A percentile compares a stretch with the other conserved stretches of the same genome.
These are phyloP conservation scores for Pharus latifolius DNA, from an alignment of 176 grass and related monocot species.

Conservation along the genomic window DNA sequence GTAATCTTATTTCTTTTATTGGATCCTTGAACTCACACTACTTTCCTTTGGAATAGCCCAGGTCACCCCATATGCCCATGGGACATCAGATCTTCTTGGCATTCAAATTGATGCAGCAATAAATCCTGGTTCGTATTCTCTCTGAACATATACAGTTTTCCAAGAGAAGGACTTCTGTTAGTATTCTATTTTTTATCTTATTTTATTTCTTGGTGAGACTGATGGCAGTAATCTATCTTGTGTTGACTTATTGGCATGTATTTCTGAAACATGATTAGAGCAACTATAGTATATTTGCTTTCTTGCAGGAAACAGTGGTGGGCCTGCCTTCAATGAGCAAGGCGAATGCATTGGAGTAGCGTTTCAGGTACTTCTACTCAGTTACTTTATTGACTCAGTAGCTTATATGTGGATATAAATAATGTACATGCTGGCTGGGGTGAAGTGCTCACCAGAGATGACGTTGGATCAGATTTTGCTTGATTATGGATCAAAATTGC, in stretches of 20 bases:
- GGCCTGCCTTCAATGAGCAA: conserved; percentile 94
- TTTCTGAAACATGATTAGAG: neutral
- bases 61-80: conserved; percentile 97
- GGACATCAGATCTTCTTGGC: conserved; percentile 89
- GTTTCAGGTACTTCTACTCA: conserved; percentile 80
- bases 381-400: conserved; percentile 2
- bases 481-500: neutral
- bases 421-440: neutral
- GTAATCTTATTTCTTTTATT: conserved; percentile 6
- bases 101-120: conserved; percentile 99
- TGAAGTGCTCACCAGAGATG: neutral
- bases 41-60: conserved; percentile 47
- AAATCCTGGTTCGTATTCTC: conserved; percentile 60
- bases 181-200: neutral
- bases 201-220: neutral
- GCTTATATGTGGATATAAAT: neutral
- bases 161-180: neutral
- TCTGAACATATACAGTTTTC: neutral
- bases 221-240: neutral
- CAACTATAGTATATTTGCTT: conserved; percentile 2
- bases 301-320: conserved; percentile 93
- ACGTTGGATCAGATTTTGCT: neutral
- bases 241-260: neutral
- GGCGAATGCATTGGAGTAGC: conserved; percentile 98
- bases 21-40: conserved; percentile 23